Evolutionary conservation across 2,329 filamentous ascomycete genomes (phyloP).

Genomic region (Aspergillus sp.): DNA sequence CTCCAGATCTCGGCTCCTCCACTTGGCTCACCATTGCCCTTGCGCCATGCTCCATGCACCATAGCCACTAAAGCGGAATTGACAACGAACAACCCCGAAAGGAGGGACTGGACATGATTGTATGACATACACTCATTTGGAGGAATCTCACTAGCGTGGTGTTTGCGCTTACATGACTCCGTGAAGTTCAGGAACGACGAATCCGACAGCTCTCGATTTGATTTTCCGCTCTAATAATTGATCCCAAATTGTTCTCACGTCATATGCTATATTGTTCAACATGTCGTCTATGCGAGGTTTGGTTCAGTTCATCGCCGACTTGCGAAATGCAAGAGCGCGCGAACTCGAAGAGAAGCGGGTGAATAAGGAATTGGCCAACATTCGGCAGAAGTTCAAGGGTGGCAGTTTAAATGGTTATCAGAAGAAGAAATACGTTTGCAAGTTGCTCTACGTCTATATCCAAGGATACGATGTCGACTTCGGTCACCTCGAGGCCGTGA

Average conservation of each 20-base stretch:
- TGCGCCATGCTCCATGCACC: constrained; percentile 29
- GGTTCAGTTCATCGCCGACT: constrained; percentile 96
- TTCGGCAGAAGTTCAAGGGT: constrained; percentile 97
- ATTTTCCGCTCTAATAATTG: neutral
- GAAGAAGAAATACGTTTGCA: constrained; percentile 99
- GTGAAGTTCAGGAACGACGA: neutral
- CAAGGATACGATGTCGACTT: constrained; percentile 99
- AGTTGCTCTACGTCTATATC: constrained; percentile 98
- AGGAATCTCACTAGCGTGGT: constrained; percentile 4
- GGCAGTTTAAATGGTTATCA: constrained; percentile 93
- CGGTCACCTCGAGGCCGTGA: constrained; percentile 96
- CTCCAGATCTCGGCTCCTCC: constrained; percentile 9
- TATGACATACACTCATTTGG: constrained; percentile 24
- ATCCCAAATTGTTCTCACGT: neutral
- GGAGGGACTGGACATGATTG: constrained; percentile 31
- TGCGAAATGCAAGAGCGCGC: constrained; percentile 89
- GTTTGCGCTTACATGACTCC: constrained; percentile 1
- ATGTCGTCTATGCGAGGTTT: constrained; percentile 66
- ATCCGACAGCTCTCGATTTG: neutral
- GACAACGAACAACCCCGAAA: neutral
- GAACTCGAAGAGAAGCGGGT: constrained; percentile 98
- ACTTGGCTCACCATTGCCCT: constrained; percentile 9
- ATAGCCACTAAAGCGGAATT: constrained; percentile 13
- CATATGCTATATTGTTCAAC: constrained; percentile 12
- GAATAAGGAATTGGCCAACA: constrained; percentile 99